Evolutionary conservation across 176 grass and related monocot species (phyloP).

Genomic region (Triticum monococcum): DNA sequence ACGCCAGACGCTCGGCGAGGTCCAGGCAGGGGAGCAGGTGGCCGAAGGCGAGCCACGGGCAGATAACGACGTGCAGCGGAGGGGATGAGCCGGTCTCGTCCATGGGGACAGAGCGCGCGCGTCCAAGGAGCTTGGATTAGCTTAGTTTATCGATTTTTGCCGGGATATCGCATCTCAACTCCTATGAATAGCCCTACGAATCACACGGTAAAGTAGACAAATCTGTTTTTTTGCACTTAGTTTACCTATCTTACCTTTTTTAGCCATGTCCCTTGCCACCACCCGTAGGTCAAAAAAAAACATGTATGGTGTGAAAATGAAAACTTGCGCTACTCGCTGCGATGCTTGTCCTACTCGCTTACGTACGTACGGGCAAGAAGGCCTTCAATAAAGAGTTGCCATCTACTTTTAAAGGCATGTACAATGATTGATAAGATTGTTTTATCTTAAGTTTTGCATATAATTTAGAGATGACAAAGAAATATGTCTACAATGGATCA

Average conservation of each 20-base stretch:
- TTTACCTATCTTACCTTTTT: neutral
- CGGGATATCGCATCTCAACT: neutral
- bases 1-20: constrained; percentile 6
- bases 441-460: too few species aligned
- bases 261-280: neutral
- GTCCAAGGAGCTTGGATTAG: neutral
- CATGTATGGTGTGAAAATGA: too few species aligned
- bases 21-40: constrained; percentile 10
- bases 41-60: constrained; percentile 16
- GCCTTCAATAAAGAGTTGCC: too few species aligned
- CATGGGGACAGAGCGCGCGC: neutral
- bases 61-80: constrained; percentile 5
- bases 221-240: neutral
- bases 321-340: too few species aligned
- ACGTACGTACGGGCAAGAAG: too few species aligned
- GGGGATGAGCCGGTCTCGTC: neutral
- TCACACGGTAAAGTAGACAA: neutral
- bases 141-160: neutral
- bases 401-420: too few species aligned
- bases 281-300: neutral
- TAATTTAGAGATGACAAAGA: too few species aligned
- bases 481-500: too few species aligned
- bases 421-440: too few species aligned
- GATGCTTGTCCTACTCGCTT: too few species aligned
- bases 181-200: neutral